phyloP scores from a whole-genome alignment of 495 filamentous ascomycete species.

The Penicillium paxilli region DNA sequence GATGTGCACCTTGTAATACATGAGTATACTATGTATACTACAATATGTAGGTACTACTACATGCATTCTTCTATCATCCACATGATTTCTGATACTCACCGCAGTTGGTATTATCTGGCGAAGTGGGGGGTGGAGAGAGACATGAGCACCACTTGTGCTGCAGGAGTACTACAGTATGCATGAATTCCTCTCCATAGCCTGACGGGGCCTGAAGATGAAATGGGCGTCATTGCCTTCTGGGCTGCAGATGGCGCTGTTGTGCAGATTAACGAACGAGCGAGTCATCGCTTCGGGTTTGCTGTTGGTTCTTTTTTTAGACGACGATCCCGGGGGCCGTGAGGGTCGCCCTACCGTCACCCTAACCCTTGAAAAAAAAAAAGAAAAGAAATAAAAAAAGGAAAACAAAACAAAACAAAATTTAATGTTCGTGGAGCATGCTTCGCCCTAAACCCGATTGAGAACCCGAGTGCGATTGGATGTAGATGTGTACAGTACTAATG shows the following conservation, averaged over 20 bases:
- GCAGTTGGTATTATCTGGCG: background rate
- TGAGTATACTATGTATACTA: too few species aligned
- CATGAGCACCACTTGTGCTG: background rate
- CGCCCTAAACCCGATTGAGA: background rate
- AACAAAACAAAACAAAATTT: background rate
- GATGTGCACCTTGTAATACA: too few species aligned
- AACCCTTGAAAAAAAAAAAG: background rate
- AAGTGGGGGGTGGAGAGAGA: background rate
- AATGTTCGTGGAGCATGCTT: background rate
- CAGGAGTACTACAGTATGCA: background rate
- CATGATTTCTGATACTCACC: background rate
- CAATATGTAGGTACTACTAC: background rate
- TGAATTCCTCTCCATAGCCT: background rate
- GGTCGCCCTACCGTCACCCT: background rate
- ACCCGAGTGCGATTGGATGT: background rate
- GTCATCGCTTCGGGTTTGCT: constrained; percentile 4
- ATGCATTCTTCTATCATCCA: too few species aligned
- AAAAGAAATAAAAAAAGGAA: too few species aligned
- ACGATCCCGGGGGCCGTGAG: constrained; percentile 6
- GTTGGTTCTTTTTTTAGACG: constrained; percentile 17
- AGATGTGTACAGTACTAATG: background rate
- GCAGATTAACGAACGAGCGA: constrained; percentile 4
- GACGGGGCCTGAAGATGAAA: background rate
- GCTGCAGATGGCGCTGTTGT: constrained; percentile 7
- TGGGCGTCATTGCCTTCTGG: constrained; percentile 4